phyloP scores from a whole-genome alignment of 2,329 filamentous ascomycete genomes.

The Epichloe brachyelytri region DNA sequence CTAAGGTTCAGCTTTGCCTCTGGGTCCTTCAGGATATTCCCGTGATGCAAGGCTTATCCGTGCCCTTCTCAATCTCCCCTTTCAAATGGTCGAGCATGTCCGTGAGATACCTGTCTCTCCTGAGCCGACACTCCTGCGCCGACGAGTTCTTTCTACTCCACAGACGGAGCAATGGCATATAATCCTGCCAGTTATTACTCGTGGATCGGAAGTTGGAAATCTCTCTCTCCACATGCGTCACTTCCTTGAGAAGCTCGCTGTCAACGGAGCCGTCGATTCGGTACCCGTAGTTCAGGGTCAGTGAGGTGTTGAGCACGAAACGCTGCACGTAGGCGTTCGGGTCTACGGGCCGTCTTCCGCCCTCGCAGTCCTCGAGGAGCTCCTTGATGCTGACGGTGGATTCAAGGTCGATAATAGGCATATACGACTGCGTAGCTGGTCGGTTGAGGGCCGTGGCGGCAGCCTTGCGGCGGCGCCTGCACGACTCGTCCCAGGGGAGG shows the following conservation, averaged over 20 bases:
- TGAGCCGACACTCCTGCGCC: constrained; percentile 51
- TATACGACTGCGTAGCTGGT: constrained; percentile 63
- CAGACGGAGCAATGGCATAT: constrained; percentile 61
- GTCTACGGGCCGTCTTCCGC: constrained; percentile 52
- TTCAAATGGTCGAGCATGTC: constrained; percentile 50
- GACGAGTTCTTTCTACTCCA: constrained; percentile 48
- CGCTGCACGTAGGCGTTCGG: constrained; percentile 62
- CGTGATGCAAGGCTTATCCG: constrained; percentile 28
- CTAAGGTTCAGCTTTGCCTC: constrained; percentile 28
- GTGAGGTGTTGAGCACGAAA: constrained; percentile 62
- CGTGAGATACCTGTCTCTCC: constrained; percentile 54
- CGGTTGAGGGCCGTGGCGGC: constrained; percentile 68
- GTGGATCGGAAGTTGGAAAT: constrained; percentile 67
- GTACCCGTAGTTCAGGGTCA: constrained; percentile 70
- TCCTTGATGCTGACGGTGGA: constrained; percentile 60
- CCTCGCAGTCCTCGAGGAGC: constrained; percentile 49
- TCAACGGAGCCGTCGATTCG: constrained; percentile 60
- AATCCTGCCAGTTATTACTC: constrained; percentile 76
- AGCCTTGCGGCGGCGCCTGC: constrained; percentile 63
- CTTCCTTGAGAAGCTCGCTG: constrained; percentile 55
- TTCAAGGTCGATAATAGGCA: constrained; percentile 73
- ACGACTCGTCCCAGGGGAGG: constrained; percentile 72
- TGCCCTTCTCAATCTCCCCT: constrained; percentile 23
- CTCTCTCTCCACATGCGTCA: constrained; percentile 60
- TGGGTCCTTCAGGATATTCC: constrained; percentile 41